Percentiles rank a stretch among this genome's conserved stretches.
Evolutionary conservation across 1,284 basidiomycete species (phyloP).

Genomic region (Melampsora larici-populina): DNA sequence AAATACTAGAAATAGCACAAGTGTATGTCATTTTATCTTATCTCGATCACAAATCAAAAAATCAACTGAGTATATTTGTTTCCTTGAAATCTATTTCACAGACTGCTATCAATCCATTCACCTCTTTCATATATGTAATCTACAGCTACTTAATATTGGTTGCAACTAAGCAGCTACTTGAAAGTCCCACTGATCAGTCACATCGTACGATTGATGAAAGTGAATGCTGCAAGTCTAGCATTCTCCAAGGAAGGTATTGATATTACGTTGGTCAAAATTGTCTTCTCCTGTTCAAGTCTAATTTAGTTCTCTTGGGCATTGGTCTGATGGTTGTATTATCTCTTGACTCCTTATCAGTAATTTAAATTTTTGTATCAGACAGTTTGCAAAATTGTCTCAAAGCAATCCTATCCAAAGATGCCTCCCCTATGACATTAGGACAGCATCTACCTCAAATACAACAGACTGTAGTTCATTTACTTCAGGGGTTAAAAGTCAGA

Average conservation of each 20-base stretch:
- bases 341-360: slow-evolving; percentile 61
- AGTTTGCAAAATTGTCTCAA: slow-evolving; percentile 85
- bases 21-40: background rate
- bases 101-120: slow-evolving; percentile 24
- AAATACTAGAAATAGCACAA: slow-evolving; percentile 20
- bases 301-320: too few species aligned
- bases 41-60: background rate
- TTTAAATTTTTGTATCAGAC: slow-evolving; percentile 77
- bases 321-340: too few species aligned
- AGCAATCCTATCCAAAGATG: slow-evolving; percentile 79
- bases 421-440: too few species aligned
- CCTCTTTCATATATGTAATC: slow-evolving; percentile 66
- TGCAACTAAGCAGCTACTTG: slow-evolving; percentile 79
- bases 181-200: too few species aligned
- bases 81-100: slow-evolving; percentile 1
- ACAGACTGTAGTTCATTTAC: too few species aligned
- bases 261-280: too few species aligned
- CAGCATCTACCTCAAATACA: too few species aligned
- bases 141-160: slow-evolving; percentile 88
- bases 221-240: too few species aligned
- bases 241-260: too few species aligned
- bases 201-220: too few species aligned
- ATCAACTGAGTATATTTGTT: background rate
- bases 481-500: slow-evolving; percentile 86
- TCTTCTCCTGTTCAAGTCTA: too few species aligned